phyloP scores from a whole-genome alignment of 768 basidiomycete genomes.

The Boletellus ananas region DNA sequence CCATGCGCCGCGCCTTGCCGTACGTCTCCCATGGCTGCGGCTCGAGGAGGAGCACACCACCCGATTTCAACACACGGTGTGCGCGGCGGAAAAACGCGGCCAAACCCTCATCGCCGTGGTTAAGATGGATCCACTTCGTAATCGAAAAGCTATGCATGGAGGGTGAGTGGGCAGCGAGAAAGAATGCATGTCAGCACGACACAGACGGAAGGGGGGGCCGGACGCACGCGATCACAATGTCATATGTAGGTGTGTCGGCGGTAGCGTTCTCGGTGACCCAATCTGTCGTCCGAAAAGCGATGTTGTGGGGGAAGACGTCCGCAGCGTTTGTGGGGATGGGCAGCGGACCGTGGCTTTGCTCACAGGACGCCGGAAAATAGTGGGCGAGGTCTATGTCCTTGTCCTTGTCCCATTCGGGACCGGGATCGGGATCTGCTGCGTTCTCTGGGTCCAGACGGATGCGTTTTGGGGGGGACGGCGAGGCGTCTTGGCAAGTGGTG shows the following conservation, averaged over 20 bases:
- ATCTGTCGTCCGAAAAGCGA: slow-evolving; percentile 67
- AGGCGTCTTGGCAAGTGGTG: neutral
- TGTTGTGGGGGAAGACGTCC: slow-evolving; percentile 70
- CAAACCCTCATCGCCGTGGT: slow-evolving; percentile 74
- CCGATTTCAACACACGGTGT: slow-evolving; percentile 50
- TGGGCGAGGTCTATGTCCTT: slow-evolving; percentile 21
- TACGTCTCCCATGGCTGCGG: slow-evolving; percentile 87
- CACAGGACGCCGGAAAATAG: slow-evolving; percentile 77
- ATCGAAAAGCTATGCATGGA: slow-evolving; percentile 52
- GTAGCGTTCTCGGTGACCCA: slow-evolving; percentile 60
- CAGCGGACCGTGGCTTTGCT: slow-evolving; percentile 71
- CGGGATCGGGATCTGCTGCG: neutral
- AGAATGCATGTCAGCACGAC: neutral
- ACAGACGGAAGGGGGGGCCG: neutral
- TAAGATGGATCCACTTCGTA: slow-evolving; percentile 91
- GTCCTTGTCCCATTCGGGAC: too few species aligned
- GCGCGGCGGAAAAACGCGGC: slow-evolving; percentile 62
- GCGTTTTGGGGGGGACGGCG: slow-evolving; percentile 10
- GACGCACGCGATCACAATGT: slow-evolving; percentile 76
- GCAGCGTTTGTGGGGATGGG: slow-evolving; percentile 51
- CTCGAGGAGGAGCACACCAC: slow-evolving; percentile 73
- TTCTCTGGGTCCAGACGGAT: neutral
- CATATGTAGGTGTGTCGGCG: slow-evolving; percentile 61
- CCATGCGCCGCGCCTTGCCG: slow-evolving; percentile 68
- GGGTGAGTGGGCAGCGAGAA: too few species aligned